Evolutionary conservation across 768 basidiomycete species (phyloP).

Genomic region (Cyathus striatus): DNA sequence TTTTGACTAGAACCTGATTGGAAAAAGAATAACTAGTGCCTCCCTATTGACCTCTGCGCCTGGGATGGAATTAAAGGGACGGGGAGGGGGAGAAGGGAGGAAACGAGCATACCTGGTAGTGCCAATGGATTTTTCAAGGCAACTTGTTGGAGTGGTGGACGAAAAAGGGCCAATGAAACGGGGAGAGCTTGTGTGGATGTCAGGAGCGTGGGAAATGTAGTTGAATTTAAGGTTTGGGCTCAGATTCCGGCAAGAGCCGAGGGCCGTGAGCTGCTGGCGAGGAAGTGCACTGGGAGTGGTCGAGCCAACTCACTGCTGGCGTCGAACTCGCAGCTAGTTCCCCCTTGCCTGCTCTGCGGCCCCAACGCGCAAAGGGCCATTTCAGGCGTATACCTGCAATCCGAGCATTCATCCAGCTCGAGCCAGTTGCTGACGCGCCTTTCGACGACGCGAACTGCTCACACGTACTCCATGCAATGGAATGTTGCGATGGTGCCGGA

Average conservation of each 20-base stretch:
- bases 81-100: not conserved
- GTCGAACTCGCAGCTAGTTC: too few relatives aligned
- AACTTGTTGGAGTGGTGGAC: conserved; percentile 29
- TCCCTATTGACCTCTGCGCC: conserved; percentile 88
- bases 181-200: conserved; percentile 30
- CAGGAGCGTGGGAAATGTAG: conserved; percentile 20
- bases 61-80: conserved; percentile 3
- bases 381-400: too few relatives aligned
- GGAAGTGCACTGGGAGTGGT: too few relatives aligned
- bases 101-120: conserved; percentile 52
- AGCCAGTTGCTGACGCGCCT: conserved; percentile 11
- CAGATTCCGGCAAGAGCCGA: conserved; percentile 16
- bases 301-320: too few relatives aligned
- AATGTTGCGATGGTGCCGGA: conserved; percentile 74
- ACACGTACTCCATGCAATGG: conserved; percentile 49
- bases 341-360: too few relatives aligned
- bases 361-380: too few relatives aligned
- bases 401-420: too few relatives aligned
- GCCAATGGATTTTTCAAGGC: conserved; percentile 98
- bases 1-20: conserved; percentile 9
- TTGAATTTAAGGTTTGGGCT: conserved; percentile 26
- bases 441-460: conserved; percentile 14
- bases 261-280: not conserved
- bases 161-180: conserved; percentile 8
- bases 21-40: conserved; percentile 51